Conservation (phyloP, 441 rosid genomes). For the Adansonia rubrostipa region DNA sequence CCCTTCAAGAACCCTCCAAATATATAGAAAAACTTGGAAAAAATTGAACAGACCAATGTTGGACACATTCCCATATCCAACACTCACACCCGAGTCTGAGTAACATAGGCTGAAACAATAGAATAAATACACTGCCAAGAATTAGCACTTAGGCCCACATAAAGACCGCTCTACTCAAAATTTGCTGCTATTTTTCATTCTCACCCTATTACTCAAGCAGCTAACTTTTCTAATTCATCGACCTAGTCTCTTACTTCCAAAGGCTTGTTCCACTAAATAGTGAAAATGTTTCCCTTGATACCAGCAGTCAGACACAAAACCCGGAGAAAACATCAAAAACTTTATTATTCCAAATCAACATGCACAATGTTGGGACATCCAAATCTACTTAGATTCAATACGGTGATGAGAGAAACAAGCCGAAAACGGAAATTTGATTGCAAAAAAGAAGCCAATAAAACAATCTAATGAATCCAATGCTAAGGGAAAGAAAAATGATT, state of each 20-base stretch:
- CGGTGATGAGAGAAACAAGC: not conserved
- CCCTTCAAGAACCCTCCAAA: no score
- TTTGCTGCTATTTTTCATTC: not conserved
- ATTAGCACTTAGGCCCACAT: not conserved
- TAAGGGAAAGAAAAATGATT: not conserved
- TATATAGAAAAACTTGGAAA: no score
- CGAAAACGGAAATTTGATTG: conserved; percentile 7
- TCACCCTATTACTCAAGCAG: not conserved
- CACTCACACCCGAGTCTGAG: no score
- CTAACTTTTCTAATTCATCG: not conserved
- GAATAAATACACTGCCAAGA: not conserved
- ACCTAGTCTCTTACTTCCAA: not conserved
- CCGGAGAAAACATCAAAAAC: not conserved
- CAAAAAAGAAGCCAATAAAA: not conserved
- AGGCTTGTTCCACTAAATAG: not conserved
- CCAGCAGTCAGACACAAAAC: not conserved
- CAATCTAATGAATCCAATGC: not conserved
- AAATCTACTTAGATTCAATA: not conserved
- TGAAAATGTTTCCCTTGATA: not conserved
- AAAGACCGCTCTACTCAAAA: conserved; percentile 2
- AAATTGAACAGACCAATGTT: no score
- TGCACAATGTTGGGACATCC: not conserved
- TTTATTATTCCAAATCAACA: not conserved
- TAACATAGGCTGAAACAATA: not conserved
- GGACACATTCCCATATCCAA: no score